Evolutionary conservation across 345 rosid genomes (phyloP).

Genomic region (Camelina neglecta): DNA sequence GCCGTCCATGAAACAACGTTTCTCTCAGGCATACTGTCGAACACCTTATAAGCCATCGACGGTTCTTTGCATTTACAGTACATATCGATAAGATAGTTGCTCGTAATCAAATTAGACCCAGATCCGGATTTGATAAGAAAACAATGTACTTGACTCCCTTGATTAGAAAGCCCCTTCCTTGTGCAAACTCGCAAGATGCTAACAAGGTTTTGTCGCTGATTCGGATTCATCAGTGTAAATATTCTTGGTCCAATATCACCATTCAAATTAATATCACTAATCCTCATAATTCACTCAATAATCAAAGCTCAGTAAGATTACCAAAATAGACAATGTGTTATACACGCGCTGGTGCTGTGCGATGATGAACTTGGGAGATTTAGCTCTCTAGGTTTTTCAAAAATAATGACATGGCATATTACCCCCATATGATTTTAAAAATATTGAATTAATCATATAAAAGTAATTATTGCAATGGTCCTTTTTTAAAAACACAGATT

Average conservation of each 20-base stretch:
- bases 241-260: constrained; percentile 6
- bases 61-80: constrained; percentile 64
- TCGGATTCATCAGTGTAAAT: constrained; percentile 41
- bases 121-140: constrained; percentile 52
- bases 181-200: constrained; percentile 57
- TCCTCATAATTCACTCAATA: too few relatives aligned
- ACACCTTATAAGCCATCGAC: constrained; percentile 55
- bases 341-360: too few relatives aligned
- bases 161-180: constrained; percentile 50
- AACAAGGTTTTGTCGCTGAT: constrained; percentile 58
- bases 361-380: too few relatives aligned
- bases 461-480: too few relatives aligned
- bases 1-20: constrained; percentile 88
- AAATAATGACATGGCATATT: too few relatives aligned
- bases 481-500: too few relatives aligned
- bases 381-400: too few relatives aligned
- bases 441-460: too few relatives aligned
- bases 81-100: constrained; percentile 64
- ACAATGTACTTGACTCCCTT: constrained; percentile 70
- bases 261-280: too few relatives aligned
- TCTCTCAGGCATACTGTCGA: constrained; percentile 67
- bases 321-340: too few relatives aligned
- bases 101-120: constrained; percentile 49
- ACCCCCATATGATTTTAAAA: too few relatives aligned
- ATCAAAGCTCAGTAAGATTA: too few relatives aligned